Base-by-base conservation (phyloP, 1,284 basidiomycete species). In the Apiotrichum mycotoxinovorans region DNA sequence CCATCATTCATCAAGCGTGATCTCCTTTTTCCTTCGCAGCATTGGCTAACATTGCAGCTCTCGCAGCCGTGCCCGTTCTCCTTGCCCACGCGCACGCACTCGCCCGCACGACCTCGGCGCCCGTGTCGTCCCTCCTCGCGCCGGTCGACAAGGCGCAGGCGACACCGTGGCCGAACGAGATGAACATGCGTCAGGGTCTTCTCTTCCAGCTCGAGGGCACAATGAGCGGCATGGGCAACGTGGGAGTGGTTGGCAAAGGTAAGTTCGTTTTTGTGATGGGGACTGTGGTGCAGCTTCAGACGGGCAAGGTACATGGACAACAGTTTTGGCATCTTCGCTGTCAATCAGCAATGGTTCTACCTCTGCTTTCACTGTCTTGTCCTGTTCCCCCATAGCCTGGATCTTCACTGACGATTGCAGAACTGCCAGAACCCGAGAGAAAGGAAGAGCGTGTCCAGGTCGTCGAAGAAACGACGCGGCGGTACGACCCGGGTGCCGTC, bases 141-240 rank as follows among this genome's bases (percentile, higher is more conserved):
- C 54, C 57, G 5, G 48, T 65, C 11, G 68, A 71, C 50, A 66
- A 62, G 48, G 62, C 64, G 7, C 63, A 68, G 45, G 66, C 63
- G 23, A 53, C 57, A 9, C 74, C 74, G 10, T 76, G 70, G 69
- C 74, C 74, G 0, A 70, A 64, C 18, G 74, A 76, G 57, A 62
- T 60, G 48, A 58, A 53, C 12, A 76, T 76, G 74, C 62, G 74
- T 12, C 54, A 61, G 61, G 74, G 74, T 10, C 54, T 74, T 25
- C 56, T 75, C 44, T 75, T 73, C 64, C 66, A 68, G 62, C 62
- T 71, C 43, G 63, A 67, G 45, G 73, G 73, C 15, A 71, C 66
- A 53, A 74, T 76, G 74, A 63, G 61, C 23, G 65, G 68, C 2
- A 57, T 70, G 30, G 74, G 74, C 14, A 65, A 71, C 34, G 62